These are phyloP conservation scores for Vigna trinervia DNA, from an alignment of 306 rosid genomes.

Conservation along the genomic window DNA sequence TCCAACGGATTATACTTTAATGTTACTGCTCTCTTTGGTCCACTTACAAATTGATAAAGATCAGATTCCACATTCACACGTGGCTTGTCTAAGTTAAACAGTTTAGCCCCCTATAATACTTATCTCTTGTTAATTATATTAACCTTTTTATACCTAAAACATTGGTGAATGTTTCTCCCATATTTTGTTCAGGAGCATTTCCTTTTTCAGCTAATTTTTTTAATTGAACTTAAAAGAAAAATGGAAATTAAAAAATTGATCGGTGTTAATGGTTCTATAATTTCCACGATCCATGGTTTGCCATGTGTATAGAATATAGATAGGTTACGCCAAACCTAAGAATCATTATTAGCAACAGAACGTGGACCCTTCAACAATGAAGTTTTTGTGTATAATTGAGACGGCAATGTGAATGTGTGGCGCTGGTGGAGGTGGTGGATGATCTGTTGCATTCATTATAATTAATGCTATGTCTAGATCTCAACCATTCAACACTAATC, in stretches of 20 bases:
- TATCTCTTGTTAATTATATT: neutral
- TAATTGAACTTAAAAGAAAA: neutral
- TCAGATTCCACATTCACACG: conserved; percentile 22
- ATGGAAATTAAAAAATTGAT: neutral
- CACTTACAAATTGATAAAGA: conserved; percentile 24
- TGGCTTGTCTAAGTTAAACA: conserved; percentile 8
- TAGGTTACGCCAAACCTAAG: neutral
- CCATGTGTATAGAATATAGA: neutral
- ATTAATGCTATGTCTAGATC: neutral
- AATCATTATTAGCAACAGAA: conserved; percentile 20
- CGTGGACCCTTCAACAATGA: conserved; percentile 32
- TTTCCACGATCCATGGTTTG: conserved; percentile 1
- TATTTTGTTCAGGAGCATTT: neutral
- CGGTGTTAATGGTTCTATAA: neutral
- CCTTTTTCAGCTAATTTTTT: neutral
- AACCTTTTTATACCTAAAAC: neutral
- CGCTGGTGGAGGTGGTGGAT: conserved; percentile 10
- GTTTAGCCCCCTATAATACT: conserved; percentile 5
- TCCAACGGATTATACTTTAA: conserved; percentile 12
- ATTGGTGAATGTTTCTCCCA: too few species aligned
- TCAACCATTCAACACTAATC: conserved; percentile 23
- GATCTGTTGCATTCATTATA: conserved; percentile 32
- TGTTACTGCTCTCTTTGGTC: neutral
- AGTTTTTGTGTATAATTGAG: conserved; percentile 5
- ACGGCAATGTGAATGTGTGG: conserved; percentile 1